These are phyloP conservation scores for Blyttiomyces sp. DNA, from an alignment of 371 early-diverging fungal genomes.

Conservation along the genomic window DNA sequence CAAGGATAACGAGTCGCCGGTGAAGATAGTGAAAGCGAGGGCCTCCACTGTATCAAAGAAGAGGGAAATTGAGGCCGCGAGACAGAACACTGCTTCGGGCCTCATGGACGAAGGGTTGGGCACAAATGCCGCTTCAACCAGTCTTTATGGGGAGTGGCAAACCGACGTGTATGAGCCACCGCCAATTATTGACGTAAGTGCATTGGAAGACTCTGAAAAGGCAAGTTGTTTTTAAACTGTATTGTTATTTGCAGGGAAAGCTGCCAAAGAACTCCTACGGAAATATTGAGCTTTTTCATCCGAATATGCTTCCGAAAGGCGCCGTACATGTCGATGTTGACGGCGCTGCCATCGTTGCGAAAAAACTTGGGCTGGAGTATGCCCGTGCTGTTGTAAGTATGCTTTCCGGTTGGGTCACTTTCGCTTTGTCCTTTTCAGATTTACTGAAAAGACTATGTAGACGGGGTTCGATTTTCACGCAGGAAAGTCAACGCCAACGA, in stretches of 20 bases:
- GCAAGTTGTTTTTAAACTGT: not conserved
- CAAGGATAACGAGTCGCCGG: conserved; percentile 53
- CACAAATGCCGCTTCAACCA: not conserved
- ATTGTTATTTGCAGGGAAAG: conserved; percentile 53
- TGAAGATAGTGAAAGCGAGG: conserved; percentile 65
- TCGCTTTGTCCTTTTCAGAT: not conserved
- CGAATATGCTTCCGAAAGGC: conserved; percentile 81
- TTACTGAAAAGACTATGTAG: not conserved
- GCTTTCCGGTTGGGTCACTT: not conserved
- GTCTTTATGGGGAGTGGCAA: conserved; percentile 85
- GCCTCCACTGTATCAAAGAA: conserved; percentile 59
- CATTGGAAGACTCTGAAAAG: too few species aligned
- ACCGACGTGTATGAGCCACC: conserved; percentile 64
- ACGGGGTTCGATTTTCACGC: conserved; percentile 68
- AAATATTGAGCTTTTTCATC: conserved; percentile 76
- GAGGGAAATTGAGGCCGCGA: conserved; percentile 29
- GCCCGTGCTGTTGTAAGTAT: conserved; percentile 69
- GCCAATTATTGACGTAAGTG: conserved; percentile 59
- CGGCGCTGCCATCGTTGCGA: conserved; percentile 63
- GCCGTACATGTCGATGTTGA: conserved; percentile 63
- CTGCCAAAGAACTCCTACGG: conserved; percentile 80
- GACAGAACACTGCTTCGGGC: conserved; percentile 23
- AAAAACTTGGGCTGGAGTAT: conserved; percentile 71
- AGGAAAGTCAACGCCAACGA: conserved; percentile 62
- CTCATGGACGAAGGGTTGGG: conserved; percentile 14